phyloP scores from a whole-genome alignment of 140 eudicot species.

The Stevia rebaudiana region DNA sequence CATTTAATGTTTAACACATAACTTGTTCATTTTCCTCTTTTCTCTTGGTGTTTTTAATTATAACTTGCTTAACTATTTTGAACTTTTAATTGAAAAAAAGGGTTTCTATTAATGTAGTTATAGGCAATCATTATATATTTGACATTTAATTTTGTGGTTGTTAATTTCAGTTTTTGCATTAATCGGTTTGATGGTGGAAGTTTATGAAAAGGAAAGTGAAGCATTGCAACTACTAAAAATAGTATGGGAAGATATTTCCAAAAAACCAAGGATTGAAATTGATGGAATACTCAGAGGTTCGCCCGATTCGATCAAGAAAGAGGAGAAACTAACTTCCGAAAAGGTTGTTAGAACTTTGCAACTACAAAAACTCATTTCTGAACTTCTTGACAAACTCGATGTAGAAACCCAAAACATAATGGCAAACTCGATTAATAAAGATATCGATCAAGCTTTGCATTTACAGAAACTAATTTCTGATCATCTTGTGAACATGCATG shows the following conservation, averaged over 20 bases:
- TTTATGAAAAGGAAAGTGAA: neutral
- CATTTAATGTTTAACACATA: too few relatives aligned
- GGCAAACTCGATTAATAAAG: neutral
- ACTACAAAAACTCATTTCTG: neutral
- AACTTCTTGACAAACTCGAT: constrained; percentile 8
- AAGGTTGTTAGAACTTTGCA: neutral
- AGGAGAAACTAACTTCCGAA: constrained; percentile 2
- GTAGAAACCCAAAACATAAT: neutral
- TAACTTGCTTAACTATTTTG: neutral
- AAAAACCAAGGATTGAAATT: neutral
- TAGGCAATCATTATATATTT: neutral
- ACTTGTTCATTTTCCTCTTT: too few relatives aligned
- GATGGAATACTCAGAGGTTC: constrained; percentile 16
- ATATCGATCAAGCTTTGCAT: constrained; percentile 3
- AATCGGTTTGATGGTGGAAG: neutral
- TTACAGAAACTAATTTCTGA: constrained; percentile 13
- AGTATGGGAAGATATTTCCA: constrained; percentile 10
- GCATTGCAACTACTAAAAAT: constrained; percentile 12
- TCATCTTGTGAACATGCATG: constrained; percentile 1
- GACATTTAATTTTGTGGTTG: neutral
- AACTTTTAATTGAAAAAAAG: neutral
- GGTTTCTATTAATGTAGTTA: too few relatives aligned
- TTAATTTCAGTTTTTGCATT: constrained; percentile 3
- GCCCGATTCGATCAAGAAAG: neutral
- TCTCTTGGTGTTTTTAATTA: too few relatives aligned